Evolutionary conservation across 75 land plant genomes (phyloP).

Genomic region (Picea glauca): DNA sequence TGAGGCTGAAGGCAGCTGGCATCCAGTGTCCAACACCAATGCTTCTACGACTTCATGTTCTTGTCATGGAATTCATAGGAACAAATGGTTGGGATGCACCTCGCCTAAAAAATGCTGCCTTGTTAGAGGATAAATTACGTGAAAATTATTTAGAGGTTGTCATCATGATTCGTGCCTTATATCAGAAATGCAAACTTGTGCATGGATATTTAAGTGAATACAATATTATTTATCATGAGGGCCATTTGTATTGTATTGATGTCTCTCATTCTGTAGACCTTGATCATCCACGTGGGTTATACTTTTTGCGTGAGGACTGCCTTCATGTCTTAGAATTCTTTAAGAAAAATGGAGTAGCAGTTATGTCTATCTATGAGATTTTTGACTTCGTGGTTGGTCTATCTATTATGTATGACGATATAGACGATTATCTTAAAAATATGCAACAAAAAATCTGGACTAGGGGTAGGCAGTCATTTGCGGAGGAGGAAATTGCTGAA

Average conservation of each 20-base stretch:
- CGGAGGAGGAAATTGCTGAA: conserved; percentile 78
- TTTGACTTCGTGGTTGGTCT: conserved; percentile 94
- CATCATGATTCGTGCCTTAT: conserved; percentile 74
- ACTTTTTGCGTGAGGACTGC: conserved; percentile 86
- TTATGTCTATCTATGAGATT: conserved; percentile 85
- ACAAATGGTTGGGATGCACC: too few relatives aligned
- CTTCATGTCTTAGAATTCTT: conserved; percentile 91
- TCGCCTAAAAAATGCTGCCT: too few relatives aligned
- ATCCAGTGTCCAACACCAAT: too few relatives aligned
- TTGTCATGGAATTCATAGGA: too few relatives aligned
- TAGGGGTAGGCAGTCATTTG: conserved; percentile 34
- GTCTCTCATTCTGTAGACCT: conserved; percentile 97
- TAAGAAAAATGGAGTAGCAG: conserved; percentile 82
- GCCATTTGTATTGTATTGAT: conserved; percentile 92
- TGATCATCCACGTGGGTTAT: conserved; percentile 91
- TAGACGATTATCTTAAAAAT: conserved; percentile 83
- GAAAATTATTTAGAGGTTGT: conserved; percentile 44
- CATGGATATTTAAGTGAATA: conserved; percentile 99
- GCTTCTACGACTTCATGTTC: too few relatives aligned
- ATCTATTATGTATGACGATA: conserved; percentile 60
- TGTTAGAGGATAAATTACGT: too few relatives aligned
- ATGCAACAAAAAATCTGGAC: conserved; percentile 63
- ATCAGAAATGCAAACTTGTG: conserved; percentile 89
- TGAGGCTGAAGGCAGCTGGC: too few relatives aligned
- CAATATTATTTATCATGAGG: conserved; percentile 95